Conservation (phyloP, 2,329 filamentous ascomycete species). For the Xylariaceae sp. region DNA sequence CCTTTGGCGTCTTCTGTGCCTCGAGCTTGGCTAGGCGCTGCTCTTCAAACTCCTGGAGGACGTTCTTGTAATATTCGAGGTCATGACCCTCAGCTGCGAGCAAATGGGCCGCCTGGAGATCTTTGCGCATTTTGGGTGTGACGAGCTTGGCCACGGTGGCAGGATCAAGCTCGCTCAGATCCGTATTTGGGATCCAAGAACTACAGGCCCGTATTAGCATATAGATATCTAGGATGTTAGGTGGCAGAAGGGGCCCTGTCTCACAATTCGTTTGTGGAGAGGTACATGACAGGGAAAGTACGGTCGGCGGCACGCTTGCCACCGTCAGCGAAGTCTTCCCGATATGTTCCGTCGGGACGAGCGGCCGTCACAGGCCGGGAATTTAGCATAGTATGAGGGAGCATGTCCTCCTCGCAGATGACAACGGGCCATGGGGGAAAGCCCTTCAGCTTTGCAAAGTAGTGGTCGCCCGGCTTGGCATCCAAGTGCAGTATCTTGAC, state of each 20-base stretch:
- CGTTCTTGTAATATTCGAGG: constrained; percentile 75
- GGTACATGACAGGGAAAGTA: constrained; percentile 91
- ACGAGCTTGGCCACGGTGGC: constrained; percentile 63
- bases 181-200: constrained; percentile 84
- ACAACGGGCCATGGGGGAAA: constrained; percentile 93
- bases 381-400: constrained; percentile 71
- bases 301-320: constrained; percentile 81
- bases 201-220: constrained; percentile 41
- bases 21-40: constrained; percentile 56
- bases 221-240: too few species aligned
- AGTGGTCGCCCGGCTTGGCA: constrained; percentile 86
- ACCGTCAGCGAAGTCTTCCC: constrained; percentile 79
- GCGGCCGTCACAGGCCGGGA: constrained; percentile 79
- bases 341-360: constrained; percentile 77
- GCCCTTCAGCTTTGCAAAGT: constrained; percentile 88
- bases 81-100: constrained; percentile 74
- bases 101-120: constrained; percentile 70
- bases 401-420: constrained; percentile 90
- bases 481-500: constrained; percentile 66
- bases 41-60: constrained; percentile 66
- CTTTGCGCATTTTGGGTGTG: constrained; percentile 74
- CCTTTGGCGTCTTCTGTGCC: constrained; percentile 27
- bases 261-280: constrained; percentile 95
- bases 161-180: constrained; percentile 70
- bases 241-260: constrained; percentile 42